Percentiles rank a stretch among this genome's conserved stretches.
These are phyloP conservation scores for Alternaria panax DNA, from an alignment of 2,329 filamentous ascomycete genomes.

Conservation along the genomic window DNA sequence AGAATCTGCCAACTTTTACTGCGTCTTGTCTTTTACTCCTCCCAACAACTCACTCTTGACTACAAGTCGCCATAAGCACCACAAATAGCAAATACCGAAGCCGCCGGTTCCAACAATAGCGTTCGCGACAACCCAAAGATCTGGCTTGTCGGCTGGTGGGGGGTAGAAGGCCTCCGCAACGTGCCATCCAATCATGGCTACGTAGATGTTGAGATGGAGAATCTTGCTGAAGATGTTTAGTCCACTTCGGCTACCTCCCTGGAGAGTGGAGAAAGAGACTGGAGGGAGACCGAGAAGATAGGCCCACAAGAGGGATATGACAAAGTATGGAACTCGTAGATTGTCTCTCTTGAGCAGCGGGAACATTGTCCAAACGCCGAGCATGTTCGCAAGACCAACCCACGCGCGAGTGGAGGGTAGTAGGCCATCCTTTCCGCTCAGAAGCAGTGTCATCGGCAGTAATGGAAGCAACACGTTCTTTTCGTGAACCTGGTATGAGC, in stretches of 20 bases:
- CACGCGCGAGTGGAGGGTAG: constrained; percentile 80
- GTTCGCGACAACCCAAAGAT: constrained; percentile 93
- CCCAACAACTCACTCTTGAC: constrained; percentile 62
- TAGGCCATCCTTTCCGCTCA: constrained; percentile 80
- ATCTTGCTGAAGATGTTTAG: constrained; percentile 68
- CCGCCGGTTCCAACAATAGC: constrained; percentile 84
- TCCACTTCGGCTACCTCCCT: constrained; percentile 53
- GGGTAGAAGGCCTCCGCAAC: constrained; percentile 71
- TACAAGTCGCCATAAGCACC: constrained; percentile 79
- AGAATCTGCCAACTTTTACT: constrained; percentile 32
- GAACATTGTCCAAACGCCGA: constrained; percentile 93
- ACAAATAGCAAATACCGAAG: constrained; percentile 87
- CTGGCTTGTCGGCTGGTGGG: constrained; percentile 80
- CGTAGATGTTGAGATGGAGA: constrained; percentile 78
- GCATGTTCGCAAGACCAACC: constrained; percentile 94
- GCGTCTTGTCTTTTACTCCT: constrained; percentile 50
- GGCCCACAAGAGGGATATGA: constrained; percentile 86
- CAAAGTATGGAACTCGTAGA: constrained; percentile 81
- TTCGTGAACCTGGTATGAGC: constrained; percentile 97
- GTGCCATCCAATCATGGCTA: constrained; percentile 83
- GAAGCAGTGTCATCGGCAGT: constrained; percentile 88
- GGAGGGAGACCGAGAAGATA: constrained; percentile 90
- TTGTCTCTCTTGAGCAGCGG: constrained; percentile 87
- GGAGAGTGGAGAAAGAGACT: constrained; percentile 73
- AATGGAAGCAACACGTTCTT: constrained; percentile 94